A percentile compares a stretch with the other conserved stretches of the same genome.
Conservation (phyloP, 768 basidiomycete species). For the Psilocybe azurescens region DNA sequence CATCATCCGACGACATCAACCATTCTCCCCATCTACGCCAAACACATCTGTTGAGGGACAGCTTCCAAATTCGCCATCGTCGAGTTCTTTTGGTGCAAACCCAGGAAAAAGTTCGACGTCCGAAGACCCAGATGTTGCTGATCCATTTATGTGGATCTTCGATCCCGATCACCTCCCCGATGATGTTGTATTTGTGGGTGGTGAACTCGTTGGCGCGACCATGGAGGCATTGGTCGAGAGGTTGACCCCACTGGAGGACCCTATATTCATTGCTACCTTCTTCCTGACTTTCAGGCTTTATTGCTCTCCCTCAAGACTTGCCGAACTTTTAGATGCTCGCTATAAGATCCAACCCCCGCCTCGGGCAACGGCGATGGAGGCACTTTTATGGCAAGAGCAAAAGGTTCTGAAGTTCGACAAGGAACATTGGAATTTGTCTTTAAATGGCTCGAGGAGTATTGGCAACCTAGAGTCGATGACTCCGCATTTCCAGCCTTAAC, state of each 20-base stretch:
- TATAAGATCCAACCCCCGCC: background rate
- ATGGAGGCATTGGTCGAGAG: background rate
- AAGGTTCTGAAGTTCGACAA: background rate
- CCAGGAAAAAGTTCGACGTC: background rate
- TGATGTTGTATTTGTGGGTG: background rate
- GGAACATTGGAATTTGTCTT: background rate
- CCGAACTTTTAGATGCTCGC: background rate
- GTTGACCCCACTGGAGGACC: background rate
- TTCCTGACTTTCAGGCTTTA: slow-evolving; percentile 2
- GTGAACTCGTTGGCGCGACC: background rate
- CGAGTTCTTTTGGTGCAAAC: background rate
- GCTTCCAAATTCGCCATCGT: background rate
- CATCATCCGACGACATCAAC: background rate
- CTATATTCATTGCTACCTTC: background rate
- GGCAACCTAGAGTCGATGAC: background rate
- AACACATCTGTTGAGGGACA: background rate
- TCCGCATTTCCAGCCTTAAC: background rate
- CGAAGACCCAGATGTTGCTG: background rate
- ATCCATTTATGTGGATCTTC: background rate
- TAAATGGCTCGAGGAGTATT: background rate
- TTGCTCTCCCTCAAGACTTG: background rate
- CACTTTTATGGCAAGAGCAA: background rate
- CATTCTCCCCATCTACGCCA: background rate
- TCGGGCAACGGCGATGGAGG: background rate
- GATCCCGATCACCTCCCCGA: background rate